Conservation (phyloP, 2,329 filamentous ascomycete genomes). For the Penicillium sp. region DNA sequence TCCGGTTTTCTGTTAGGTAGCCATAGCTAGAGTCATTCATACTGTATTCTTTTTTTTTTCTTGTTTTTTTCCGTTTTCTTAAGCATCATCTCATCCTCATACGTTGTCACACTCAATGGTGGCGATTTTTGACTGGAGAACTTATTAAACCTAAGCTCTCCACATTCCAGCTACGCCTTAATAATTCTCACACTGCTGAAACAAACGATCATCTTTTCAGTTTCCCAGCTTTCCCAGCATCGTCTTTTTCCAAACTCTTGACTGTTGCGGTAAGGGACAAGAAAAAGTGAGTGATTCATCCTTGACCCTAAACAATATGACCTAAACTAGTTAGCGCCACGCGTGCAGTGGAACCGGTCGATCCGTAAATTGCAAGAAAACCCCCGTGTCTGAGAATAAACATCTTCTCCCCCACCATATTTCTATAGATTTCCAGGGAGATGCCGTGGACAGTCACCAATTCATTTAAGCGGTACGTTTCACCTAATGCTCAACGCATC, state of each 20-base stretch:
- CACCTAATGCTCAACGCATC: conserved; percentile 2
- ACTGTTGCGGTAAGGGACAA: conserved; percentile 15
- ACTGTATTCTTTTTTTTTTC: neutral
- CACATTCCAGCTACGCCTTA: neutral
- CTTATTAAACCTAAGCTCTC: neutral
- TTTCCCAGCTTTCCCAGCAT: too few species aligned
- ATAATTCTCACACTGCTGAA: neutral
- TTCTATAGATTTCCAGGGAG: conserved; percentile 29
- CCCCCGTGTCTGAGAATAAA: conserved; percentile 18
- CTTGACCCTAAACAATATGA: conserved; percentile 24
- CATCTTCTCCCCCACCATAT: conserved; percentile 6
- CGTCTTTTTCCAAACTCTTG: neutral
- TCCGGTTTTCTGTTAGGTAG: neutral
- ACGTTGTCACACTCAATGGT: neutral
- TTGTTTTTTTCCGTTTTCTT: neutral
- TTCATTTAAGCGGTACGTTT: conserved; percentile 49
- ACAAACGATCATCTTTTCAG: neutral
- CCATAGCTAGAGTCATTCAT: neutral
- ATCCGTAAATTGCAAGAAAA: conserved; percentile 20
- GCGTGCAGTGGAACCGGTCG: conserved; percentile 27
- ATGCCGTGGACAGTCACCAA: conserved; percentile 53
- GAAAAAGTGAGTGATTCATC: neutral
- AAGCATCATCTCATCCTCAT: neutral
- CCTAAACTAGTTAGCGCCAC: conserved; percentile 30
- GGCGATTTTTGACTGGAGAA: neutral